phyloP scores from a whole-genome alignment of 805 yeast genomes.

The Saturnispora bothae region DNA sequence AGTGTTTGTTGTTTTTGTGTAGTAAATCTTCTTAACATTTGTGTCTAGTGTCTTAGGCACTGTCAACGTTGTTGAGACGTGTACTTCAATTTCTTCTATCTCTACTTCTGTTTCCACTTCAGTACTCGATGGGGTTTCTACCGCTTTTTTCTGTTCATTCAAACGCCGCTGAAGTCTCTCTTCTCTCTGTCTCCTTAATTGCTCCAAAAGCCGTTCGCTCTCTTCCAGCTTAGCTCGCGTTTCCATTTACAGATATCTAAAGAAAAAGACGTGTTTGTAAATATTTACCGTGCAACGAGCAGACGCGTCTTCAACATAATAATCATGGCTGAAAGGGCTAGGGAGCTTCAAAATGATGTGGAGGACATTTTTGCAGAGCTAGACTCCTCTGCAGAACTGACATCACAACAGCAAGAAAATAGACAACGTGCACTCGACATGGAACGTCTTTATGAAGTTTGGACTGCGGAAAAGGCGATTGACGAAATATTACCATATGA shows the following conservation, averaged over 20 bases:
- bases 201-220: constrained; percentile 39
- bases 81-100: constrained; percentile 1
- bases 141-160: background rate
- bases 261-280: no score
- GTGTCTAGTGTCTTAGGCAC: background rate
- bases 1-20: constrained; percentile 7
- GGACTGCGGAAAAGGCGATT: constrained; percentile 78
- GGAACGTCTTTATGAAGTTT: constrained; percentile 42
- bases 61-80: background rate
- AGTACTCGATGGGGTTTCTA: background rate
- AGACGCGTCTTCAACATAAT: background rate
- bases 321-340: constrained; percentile 2
- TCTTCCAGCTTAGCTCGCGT: constrained; percentile 33
- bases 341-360: constrained; percentile 31
- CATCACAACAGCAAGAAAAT: constrained; percentile 7
- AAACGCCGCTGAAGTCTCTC: constrained; percentile 17
- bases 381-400: constrained; percentile 28
- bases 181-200: constrained; percentile 39
- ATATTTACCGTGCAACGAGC: no score
- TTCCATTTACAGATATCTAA: constrained; percentile 21
- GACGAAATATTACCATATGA: constrained; percentile 83
- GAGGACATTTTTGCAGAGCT: constrained; percentile 64
- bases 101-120: background rate
- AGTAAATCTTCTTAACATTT: background rate
- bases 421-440: constrained; percentile 27